Evolutionary conservation across 2,329 filamentous ascomycete genomes (phyloP), one percentile per base, ranked within the genome.

Genomic region (Fusarium sp.): DNA sequence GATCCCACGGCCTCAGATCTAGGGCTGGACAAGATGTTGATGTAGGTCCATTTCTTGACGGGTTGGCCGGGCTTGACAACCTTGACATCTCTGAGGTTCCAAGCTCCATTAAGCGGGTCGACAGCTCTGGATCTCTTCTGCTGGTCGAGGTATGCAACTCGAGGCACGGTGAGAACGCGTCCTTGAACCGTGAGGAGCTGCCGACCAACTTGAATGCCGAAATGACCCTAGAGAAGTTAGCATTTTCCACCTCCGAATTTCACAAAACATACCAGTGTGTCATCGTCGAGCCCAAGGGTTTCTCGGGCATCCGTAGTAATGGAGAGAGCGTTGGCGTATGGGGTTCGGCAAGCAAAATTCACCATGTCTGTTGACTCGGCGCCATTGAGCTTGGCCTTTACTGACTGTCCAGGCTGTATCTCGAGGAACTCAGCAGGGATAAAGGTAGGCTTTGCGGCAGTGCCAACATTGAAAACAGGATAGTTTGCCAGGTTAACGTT

Each of bases 361-460:
- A 95, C 89, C 93, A 96, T 95, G 1, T 82, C 76, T 0, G 86
- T 84, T 0, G 92, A 93, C 76, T 95, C 92, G 0, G 84, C 80
- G 0, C 86, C 83, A 1, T 79, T 85, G 20, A 95, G 83, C 74
- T 90, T 90, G 7, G 86, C 82, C 42, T 87, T 88, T 27, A 90
- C 85, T 0, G 87, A 80, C 76, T 96, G 93, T 0, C 92, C 92
- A 2, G 88, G 85, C 13, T 89, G 77, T 5, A 96, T 86, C 7
- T 83, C 80, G 69, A 92, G 90, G 10, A 90, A 82, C 78, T 95
- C 92, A 1, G 89, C 87, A 0, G 93, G 92, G 41, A 93, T 80
- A 73, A 92, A 94, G 1, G 84, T 84, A 0, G 92, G 91, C 15
- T 86, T 87, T 1, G 83, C 80, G 1, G 77, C 75, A 15, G 80